Base-by-base conservation (phyloP, 352 stramenopile species). In the Globisporangium radiosum region DNA sequence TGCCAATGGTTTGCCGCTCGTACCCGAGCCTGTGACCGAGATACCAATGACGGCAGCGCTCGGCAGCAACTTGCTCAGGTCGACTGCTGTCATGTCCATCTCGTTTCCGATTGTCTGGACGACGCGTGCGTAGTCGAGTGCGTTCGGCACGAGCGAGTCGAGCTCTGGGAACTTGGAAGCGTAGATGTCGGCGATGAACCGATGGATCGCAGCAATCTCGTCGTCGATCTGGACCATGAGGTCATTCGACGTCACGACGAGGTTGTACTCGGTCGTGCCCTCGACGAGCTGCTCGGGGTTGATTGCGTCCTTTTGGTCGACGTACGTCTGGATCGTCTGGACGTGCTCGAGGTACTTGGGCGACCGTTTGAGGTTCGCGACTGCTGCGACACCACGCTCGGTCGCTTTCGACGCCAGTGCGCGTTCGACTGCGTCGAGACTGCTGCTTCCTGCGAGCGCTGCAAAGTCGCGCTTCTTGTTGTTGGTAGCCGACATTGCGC, bases 41-140 rank as follows among this genome's bases (percentile, higher is more conserved):
- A 99, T 91, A 11, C 94, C 95, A 73, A 99, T 98, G 40, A 98
- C 90, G 14, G 96, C 86, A 52, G 92, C 96, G 15, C 79, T 90
- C 8, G 83, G 92, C n/a, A 99, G 68, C 38, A 98, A 71, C 54
- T 88, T 81, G 38, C 93, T 89, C 38, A 99, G 65, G 47, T 94
- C 75, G 37, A 98, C 80, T 14, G 87, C 71, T 10, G 92, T 97
- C 67, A 98, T 72, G 65, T 98, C 93, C 71, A 87, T 98, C 68
- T 98, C 92, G 69, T 98, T 98, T 33, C 77, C 76, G 52, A 98
- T 97, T 2, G 70, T 67, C 57, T 93, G 66, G 6, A 98, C 91
- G n/a, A 98, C 94, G 44, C 83, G 85, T 40, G 89, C 89, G 64
- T 98, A 99, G 68, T 98, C 92, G 25, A 97, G 64, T 8, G 82